Percentiles rank a stretch among this genome's conserved stretches.
Evolutionary conservation across 169 alveolate genomes (phyloP).

Genomic region (Theileria parva): DNA sequence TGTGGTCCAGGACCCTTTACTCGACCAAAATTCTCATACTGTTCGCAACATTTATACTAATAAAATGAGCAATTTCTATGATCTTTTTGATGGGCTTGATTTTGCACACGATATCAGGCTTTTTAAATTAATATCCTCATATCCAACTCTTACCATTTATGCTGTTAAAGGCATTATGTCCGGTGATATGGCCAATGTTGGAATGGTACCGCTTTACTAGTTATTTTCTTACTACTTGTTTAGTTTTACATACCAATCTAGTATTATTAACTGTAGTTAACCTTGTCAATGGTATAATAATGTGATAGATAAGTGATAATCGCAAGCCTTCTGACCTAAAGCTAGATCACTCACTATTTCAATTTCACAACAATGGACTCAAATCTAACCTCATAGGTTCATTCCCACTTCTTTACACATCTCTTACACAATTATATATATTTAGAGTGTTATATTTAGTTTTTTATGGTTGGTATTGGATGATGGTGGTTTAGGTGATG

Average conservation of each 20-base stretch:
- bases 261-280: slow-evolving; percentile 10
- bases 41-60: slow-evolving; percentile 53
- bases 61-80: slow-evolving; percentile 63
- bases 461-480: too few species aligned
- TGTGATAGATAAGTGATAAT: slow-evolving; percentile 16
- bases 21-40: slow-evolving; percentile 16
- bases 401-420: not conserved
- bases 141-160: slow-evolving; percentile 70
- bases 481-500: slow-evolving; percentile 13
- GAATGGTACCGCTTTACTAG: slow-evolving; percentile 33
- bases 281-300: too few species aligned
- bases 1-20: slow-evolving; percentile 65
- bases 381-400: not conserved
- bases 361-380: slow-evolving; percentile 10
- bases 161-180: slow-evolving; percentile 61
- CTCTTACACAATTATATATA: not conserved
- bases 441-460: too few species aligned
- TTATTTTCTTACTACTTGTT: not conserved
- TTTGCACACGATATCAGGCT: slow-evolving; percentile 29
- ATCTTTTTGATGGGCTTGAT: slow-evolving; percentile 5
- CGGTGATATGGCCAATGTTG: slow-evolving; percentile 67
- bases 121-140: slow-evolving; percentile 64
- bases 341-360: slow-evolving; percentile 37
- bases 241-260: too few species aligned
- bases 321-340: slow-evolving; percentile 10